Conservation (phyloP, 768 basidiomycete species). For the Trametes maxima region DNA sequence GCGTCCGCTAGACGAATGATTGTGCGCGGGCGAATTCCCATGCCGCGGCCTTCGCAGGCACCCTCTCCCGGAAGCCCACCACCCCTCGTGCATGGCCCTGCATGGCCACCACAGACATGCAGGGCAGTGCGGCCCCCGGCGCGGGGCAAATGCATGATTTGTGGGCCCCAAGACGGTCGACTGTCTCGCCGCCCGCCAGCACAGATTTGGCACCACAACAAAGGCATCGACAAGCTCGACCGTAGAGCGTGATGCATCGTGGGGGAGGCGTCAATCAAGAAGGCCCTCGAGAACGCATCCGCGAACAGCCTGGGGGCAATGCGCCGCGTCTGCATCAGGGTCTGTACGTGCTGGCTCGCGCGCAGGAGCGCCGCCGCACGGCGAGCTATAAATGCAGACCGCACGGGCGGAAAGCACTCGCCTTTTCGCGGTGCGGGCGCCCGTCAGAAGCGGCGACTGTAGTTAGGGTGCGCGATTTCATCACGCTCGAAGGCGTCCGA, state of each 20-base stretch:
- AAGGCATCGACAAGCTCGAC: background rate
- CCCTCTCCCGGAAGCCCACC: background rate
- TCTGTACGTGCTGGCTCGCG: background rate
- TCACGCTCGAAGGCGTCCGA: constrained; percentile 15
- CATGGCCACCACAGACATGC: background rate
- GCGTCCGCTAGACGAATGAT: constrained; percentile 1
- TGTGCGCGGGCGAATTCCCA: constrained; percentile 7
- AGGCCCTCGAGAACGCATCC: background rate
- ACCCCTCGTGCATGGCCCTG: too few relatives aligned
- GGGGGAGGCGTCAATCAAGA: constrained; percentile 12
- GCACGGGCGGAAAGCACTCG: constrained; percentile 1
- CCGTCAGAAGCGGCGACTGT: constrained; percentile 19
- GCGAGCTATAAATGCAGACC: background rate
- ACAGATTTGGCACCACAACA: background rate
- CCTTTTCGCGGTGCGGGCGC: constrained; percentile 16
- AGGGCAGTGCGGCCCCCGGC: background rate
- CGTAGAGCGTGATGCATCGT: background rate
- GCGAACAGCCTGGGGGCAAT: background rate
- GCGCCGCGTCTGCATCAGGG: background rate
- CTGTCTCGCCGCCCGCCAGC: too few relatives aligned
- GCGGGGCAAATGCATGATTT: too few relatives aligned
- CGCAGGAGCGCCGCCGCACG: constrained; percentile 1
- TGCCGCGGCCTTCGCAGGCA: constrained; percentile 10
- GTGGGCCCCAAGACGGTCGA: too few relatives aligned
- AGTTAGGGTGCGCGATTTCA: constrained; percentile 20